Base-by-base conservation (phyloP, 371 early-diverging fungal genomes). In the Mortierella sp. region DNA sequence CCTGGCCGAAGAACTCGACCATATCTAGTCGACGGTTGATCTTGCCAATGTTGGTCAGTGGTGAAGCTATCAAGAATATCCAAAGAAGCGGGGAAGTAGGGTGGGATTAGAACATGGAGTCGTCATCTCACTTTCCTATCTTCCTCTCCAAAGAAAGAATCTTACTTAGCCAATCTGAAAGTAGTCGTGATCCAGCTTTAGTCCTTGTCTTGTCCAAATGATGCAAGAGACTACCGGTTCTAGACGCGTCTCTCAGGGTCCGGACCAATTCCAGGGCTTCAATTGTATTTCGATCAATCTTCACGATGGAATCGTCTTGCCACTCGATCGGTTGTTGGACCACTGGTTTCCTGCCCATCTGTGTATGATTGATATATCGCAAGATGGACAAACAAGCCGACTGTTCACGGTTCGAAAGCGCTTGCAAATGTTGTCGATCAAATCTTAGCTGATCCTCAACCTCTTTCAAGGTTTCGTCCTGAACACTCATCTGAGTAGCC, bases 151-250 rank as follows among this genome's bases (percentile, higher is more conserved):
- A n/a, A n/a, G n/a, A n/a, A n/a, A 34, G 34, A 10, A 34, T 34
- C 34, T 48, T 81, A 82, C 87, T 79, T 44, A 96, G 67, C 79
- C 95, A 87, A 41, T 84, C 79, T 5, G 89, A 78, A 5, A 96
- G 79, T 16, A 94, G 73, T 14, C 96, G 82, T 1, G 90, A 86
- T 1, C 96, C 96, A 2, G 92, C 90, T 40, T 87, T 87, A 12
- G 96, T 95, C 28, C 85, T 84, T 1, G 96, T 96, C 31, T 80
- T 66, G 64, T 94, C 91, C 22, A 97, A 74, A 12, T 85, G 81
- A 34, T 86, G 57, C 2, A 95, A 50, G 37, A 96, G 63, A 57
- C 93, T 91, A 8, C 91, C 91, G 24, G 65, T 61, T 54, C 79
- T 76, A 19, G 70, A 74, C 1, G 85, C 80, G 40, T 84, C 84